Evolutionary conservation across 2,329 filamentous ascomycete genomes (phyloP).

Genomic region (Ophiocordyceps unilateralis): DNA sequence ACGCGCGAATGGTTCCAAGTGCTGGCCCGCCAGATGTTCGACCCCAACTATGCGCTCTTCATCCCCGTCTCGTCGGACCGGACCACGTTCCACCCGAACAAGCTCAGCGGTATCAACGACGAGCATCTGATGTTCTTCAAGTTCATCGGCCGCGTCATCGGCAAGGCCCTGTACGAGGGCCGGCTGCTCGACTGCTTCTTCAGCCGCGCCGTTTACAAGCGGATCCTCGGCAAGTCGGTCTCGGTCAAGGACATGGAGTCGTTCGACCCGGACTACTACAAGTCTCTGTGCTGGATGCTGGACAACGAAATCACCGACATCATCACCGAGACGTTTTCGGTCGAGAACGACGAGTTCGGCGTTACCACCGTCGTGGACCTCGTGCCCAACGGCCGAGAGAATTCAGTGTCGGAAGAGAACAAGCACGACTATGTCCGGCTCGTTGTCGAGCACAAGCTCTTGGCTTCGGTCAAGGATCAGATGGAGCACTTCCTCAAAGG

Average conservation of each 20-base stretch:
- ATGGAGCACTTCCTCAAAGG: conserved; percentile 83
- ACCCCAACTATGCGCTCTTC: conserved; percentile 92
- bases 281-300: conserved; percentile 94
- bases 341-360: conserved; percentile 88
- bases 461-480: conserved; percentile 84
- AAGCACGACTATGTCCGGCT: conserved; percentile 95
- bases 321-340: conserved; percentile 88
- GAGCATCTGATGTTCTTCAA: conserved; percentile 98
- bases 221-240: conserved; percentile 83
- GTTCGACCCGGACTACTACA: conserved; percentile 96
- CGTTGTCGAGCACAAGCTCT: conserved; percentile 84
- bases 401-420: conserved; percentile 91
- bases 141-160: conserved; percentile 96
- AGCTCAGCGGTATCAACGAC: conserved; percentile 80
- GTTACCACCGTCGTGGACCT: conserved; percentile 78
- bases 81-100: conserved; percentile 97
- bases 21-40: conserved; percentile 94
- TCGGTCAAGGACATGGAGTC: conserved; percentile 99
- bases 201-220: conserved; percentile 95
- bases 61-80: conserved; percentile 92
- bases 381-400: conserved; percentile 72
- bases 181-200: conserved; percentile 96
- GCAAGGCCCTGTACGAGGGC: conserved; percentile 92
- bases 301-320: conserved; percentile 98
- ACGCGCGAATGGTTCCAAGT: conserved; percentile 99